phyloP scores from a whole-genome alignment of 306 rosid genomes.

The Malus fusca region DNA sequence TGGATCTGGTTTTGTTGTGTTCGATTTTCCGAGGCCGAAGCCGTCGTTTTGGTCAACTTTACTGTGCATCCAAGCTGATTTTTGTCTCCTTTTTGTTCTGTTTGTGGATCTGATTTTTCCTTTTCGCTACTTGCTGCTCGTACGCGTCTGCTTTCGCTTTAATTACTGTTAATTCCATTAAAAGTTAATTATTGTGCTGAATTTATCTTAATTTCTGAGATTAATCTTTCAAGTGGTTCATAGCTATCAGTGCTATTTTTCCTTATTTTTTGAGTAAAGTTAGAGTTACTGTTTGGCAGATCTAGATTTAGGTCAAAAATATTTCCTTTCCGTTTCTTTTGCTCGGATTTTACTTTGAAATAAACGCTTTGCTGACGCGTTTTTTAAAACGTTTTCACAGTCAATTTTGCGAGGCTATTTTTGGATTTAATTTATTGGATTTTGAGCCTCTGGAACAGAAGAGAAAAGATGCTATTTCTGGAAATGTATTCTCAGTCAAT shows the following conservation, averaged over 20 bases:
- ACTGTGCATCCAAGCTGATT: background rate
- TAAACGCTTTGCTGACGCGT: background rate
- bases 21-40: background rate
- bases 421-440: background rate
- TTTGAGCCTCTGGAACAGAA: background rate
- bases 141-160: background rate
- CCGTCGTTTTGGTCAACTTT: constrained; percentile 11
- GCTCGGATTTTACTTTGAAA: background rate
- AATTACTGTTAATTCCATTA: background rate
- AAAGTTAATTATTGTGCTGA: background rate
- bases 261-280: background rate
- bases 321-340: background rate
- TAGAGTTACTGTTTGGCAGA: background rate
- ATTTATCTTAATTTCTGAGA: background rate
- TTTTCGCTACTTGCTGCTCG: background rate
- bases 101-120: constrained; percentile 15
- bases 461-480: background rate
- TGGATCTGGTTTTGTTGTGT: constrained; percentile 16
- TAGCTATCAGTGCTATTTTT: background rate
- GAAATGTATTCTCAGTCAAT: background rate
- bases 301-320: background rate
- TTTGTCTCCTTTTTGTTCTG: background rate
- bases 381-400: background rate
- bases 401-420: background rate
- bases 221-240: background rate